Percentiles rank a stretch among this genome's conserved stretches.
phyloP scores from a whole-genome alignment of 352 stramenopile genomes.

The Globisporangium paroecandrum region DNA sequence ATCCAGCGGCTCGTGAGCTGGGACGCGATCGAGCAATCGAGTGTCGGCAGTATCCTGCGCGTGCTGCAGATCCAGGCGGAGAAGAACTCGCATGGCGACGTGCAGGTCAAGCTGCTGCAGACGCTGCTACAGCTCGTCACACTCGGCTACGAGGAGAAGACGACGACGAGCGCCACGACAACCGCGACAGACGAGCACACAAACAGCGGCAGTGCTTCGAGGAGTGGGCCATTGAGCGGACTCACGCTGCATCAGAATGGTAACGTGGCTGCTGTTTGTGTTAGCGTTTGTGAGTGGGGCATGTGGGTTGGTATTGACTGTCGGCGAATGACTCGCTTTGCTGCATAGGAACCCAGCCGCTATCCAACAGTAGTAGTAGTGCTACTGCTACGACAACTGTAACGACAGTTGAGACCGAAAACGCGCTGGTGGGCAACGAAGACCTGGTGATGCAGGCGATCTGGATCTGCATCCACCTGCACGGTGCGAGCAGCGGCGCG shows the following conservation, averaged over 20 bases:
- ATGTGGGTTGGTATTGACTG: no score
- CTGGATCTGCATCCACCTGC: slow-evolving; percentile 85
- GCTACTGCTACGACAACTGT: neutral
- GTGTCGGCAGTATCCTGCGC: slow-evolving; percentile 93
- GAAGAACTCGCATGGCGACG: slow-evolving; percentile 77
- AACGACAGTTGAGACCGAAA: slow-evolving; percentile 21
- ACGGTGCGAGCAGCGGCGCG: slow-evolving; percentile 64
- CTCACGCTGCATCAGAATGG: slow-evolving; percentile 23
- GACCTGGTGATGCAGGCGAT: slow-evolving; percentile 87
- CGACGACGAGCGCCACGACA: neutral
- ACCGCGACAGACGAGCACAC: neutral
- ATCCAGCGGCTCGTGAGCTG: slow-evolving; percentile 94
- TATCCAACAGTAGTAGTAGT: neutral
- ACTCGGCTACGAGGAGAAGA: slow-evolving; percentile 66
- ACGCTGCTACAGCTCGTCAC: slow-evolving; percentile 86
- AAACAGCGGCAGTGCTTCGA: slow-evolving; percentile 2
- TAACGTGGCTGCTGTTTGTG: neutral
- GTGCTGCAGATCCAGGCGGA: slow-evolving; percentile 95
- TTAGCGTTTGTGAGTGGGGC: neutral
- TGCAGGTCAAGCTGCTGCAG: slow-evolving; percentile 88
- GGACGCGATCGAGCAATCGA: slow-evolving; percentile 93
- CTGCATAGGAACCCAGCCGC: neutral
- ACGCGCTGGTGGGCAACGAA: slow-evolving; percentile 69
- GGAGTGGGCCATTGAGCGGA: slow-evolving; percentile 15
- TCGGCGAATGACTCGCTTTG: neutral